These are phyloP conservation scores for Rutstroemia sp. DNA, from an alignment of 2,329 filamentous ascomycete species.

Conservation along the genomic window DNA sequence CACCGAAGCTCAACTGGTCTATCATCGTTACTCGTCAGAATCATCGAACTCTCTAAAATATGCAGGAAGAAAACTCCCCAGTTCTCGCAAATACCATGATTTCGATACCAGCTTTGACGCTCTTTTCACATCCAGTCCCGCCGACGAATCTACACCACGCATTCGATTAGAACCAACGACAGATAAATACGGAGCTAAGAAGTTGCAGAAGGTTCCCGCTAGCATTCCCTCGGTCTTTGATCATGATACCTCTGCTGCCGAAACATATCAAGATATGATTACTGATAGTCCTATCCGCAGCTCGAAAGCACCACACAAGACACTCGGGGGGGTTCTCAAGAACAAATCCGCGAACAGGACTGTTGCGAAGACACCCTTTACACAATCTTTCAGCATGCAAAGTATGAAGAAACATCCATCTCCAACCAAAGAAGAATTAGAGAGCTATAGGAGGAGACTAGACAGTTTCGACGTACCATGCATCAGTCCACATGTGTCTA, in stretches of 20 bases:
- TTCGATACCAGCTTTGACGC: constrained; percentile 15
- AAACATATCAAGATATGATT: constrained; percentile 2
- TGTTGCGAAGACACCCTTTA: neutral
- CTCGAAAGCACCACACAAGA: neutral
- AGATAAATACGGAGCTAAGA: constrained; percentile 14
- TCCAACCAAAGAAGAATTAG: constrained; percentile 21
- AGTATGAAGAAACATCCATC: constrained; percentile 23
- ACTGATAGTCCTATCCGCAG: neutral
- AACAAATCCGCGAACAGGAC: neutral
- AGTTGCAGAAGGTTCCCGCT: constrained; percentile 14
- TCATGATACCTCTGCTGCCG: neutral
- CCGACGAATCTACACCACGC: constrained; percentile 24
- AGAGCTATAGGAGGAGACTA: constrained; percentile 12
- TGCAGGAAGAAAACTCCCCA: neutral
- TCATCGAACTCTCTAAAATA: neutral
- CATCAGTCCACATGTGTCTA: neutral
- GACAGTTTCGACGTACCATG: neutral
- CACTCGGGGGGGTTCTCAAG: neutral
- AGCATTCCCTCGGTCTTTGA: constrained; percentile 18
- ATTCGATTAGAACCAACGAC: constrained; percentile 19
- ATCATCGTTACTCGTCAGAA: neutral
- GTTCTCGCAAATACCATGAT: neutral
- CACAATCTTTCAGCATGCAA: neutral
- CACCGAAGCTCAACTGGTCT: neutral
- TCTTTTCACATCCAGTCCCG: constrained; percentile 22